These are phyloP conservation scores for Beverwykella pulmonaria DNA, from an alignment of 495 filamentous ascomycete species.

Conservation along the genomic window DNA sequence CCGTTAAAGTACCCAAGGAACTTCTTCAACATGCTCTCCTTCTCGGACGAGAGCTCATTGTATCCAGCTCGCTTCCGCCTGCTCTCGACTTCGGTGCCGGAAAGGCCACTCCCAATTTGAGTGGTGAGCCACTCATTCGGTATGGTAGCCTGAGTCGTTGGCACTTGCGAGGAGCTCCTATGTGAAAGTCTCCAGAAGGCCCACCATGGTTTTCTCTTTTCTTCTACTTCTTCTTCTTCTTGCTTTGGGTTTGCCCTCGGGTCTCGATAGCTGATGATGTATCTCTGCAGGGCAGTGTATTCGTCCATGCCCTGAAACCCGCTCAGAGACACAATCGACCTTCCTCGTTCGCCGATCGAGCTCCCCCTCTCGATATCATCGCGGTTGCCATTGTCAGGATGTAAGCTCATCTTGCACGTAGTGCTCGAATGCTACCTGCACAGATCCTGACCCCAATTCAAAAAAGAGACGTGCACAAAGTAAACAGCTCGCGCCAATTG, in stretches of 20 bases:
- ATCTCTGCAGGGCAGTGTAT: conserved; percentile 43
- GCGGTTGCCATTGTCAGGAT: conserved; percentile 5
- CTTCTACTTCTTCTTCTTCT: conserved; percentile 15
- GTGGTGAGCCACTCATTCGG: conserved; percentile 63
- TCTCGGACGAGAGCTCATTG: conserved; percentile 76
- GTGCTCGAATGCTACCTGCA: not conserved
- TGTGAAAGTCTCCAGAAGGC: conserved; percentile 54
- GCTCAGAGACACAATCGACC: conserved; percentile 18
- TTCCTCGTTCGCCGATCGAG: conserved; percentile 12
- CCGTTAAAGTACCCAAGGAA: conserved; percentile 80
- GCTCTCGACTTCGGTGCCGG: conserved; percentile 59
- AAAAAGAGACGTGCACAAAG: not conserved
- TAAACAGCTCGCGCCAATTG: not conserved
- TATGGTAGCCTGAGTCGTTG: not conserved
- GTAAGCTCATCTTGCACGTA: not conserved
- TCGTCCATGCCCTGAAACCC: conserved; percentile 7
- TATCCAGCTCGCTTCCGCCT: conserved; percentile 69
- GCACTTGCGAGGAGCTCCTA: conserved; percentile 24
- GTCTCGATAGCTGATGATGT: conserved; percentile 48
- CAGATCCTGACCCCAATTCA: not conserved
- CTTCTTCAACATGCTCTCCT: conserved; percentile 75
- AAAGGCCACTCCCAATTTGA: conserved; percentile 67
- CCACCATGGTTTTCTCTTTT: conserved; percentile 48
- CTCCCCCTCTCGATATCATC: conserved; percentile 6
- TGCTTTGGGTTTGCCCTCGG: conserved; percentile 31